Conservation (phyloP, 2,329 filamentous ascomycete species). For the Pseudogymnoascus sp. region DNA sequence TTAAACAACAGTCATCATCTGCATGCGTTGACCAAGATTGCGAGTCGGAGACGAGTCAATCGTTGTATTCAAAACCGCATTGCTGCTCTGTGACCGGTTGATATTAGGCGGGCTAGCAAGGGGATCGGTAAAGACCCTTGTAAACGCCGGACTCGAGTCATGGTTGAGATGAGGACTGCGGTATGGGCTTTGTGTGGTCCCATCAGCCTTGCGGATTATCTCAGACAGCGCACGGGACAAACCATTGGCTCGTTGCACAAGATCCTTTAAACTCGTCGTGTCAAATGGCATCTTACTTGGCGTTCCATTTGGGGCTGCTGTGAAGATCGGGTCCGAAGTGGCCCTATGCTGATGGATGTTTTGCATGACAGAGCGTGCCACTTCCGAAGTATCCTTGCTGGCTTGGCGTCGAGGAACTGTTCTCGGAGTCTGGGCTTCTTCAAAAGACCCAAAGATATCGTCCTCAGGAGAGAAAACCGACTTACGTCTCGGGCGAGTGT, state of each 20-base stretch:
- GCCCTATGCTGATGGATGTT: slow-evolving; percentile 52
- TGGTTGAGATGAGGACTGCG: slow-evolving; percentile 39
- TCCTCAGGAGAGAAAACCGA: slow-evolving; percentile 62
- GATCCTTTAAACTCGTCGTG: slow-evolving; percentile 60
- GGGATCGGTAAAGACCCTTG: slow-evolving; percentile 58
- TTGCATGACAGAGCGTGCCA: slow-evolving; percentile 54
- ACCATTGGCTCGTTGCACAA: slow-evolving; percentile 56
- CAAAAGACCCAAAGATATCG: slow-evolving; percentile 51
- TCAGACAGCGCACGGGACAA: slow-evolving; percentile 55
- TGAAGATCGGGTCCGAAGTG: slow-evolving; percentile 34
- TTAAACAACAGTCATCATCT: slow-evolving; percentile 58
- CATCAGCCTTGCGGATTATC: slow-evolving; percentile 51
- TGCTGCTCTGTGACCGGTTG: slow-evolving; percentile 48
- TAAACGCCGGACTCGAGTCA: slow-evolving; percentile 62
- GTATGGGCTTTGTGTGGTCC: slow-evolving; percentile 50
- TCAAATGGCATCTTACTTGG: slow-evolving; percentile 56
- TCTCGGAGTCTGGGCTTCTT: not conserved
- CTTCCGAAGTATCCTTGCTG: slow-evolving; percentile 38
- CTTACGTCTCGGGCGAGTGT: slow-evolving; percentile 42
- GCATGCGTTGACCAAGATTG: slow-evolving; percentile 47
- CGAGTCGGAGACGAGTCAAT: slow-evolving; percentile 48
- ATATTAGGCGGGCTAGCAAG: slow-evolving; percentile 47
- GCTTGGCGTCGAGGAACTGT: slow-evolving; percentile 18
- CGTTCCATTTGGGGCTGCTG: slow-evolving; percentile 24
- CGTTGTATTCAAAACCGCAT: slow-evolving; percentile 45